Percentiles rank a stretch among this genome's conserved stretches.
Evolutionary conservation across 2,329 filamentous ascomycete species (phyloP).

Genomic region (Chaetomiaceae sp.): DNA sequence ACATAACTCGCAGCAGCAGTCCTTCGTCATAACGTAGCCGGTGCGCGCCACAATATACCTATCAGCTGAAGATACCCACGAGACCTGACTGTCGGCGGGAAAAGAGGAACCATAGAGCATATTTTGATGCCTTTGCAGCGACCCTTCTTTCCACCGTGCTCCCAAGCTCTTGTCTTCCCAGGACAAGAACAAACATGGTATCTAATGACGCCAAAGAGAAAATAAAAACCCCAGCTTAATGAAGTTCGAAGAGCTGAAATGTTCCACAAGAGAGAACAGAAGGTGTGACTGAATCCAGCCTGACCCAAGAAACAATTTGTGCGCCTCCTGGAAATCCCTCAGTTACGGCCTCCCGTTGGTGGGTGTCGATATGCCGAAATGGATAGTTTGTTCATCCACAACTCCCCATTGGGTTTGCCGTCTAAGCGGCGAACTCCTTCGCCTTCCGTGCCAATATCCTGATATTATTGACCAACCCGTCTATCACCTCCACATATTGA

Average conservation of each 20-base stretch:
- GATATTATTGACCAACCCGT: conserved; percentile 71
- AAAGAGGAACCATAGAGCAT: neutral
- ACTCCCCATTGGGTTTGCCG: neutral
- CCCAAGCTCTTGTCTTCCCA: conserved; percentile 10
- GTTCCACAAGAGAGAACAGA: neutral
- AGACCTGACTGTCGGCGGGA: no score
- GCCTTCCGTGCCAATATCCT: conserved; percentile 47
- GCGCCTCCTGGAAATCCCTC: no score
- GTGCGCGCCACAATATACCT: no score
- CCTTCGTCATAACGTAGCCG: no score
- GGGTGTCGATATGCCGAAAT: no score
- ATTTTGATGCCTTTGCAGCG: conserved; percentile 14
- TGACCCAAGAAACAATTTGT: conserved; percentile 2
- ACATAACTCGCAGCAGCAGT: no score
- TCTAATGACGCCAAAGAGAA: conserved; percentile 10
- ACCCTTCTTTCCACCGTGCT: conserved; percentile 7
- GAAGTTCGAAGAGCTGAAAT: neutral
- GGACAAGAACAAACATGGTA: conserved; percentile 13
- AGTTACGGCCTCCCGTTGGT: no score
- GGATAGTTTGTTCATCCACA: neutral
- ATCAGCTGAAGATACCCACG: no score
- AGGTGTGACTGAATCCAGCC: neutral
- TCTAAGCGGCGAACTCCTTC: conserved; percentile 10
- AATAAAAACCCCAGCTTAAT: neutral
- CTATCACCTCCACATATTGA: conserved; percentile 63